phyloP scores from a whole-genome alignment of 139 green algal genomes.

The Chlamydomonas sp. region DNA sequence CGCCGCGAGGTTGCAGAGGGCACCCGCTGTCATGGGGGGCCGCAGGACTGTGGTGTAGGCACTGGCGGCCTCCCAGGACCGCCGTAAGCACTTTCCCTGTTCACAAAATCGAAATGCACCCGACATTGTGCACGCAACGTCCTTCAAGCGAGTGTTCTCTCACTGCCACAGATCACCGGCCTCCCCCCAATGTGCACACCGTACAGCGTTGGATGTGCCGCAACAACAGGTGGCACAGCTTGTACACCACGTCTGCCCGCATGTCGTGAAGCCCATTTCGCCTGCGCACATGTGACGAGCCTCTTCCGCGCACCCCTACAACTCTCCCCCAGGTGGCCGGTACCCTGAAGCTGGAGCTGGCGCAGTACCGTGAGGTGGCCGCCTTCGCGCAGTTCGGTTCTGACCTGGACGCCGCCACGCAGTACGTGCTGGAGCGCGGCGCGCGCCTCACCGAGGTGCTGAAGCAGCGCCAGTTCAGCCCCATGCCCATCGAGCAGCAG shows the following conservation, averaged over 20 bases:
- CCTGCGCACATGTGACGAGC: neutral
- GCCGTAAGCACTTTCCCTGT: too few relatives aligned
- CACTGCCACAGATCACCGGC: too few relatives aligned
- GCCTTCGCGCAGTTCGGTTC: constrained; percentile 94
- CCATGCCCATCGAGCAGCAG: constrained; percentile 89
- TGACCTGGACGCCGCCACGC: constrained; percentile 89
- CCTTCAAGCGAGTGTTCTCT: too few relatives aligned
- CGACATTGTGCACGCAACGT: too few relatives aligned
- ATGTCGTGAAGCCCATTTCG: too few relatives aligned
- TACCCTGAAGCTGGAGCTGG: constrained; percentile 84
- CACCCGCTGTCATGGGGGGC: neutral
- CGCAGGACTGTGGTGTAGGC: neutral
- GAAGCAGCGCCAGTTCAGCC: constrained; percentile 91
- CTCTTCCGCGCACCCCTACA: neutral
- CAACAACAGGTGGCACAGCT: too few relatives aligned
- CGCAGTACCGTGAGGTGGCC: constrained; percentile 91
- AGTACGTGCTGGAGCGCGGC: constrained; percentile 90
- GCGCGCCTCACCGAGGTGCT: constrained; percentile 89
- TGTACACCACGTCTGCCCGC: too few relatives aligned
- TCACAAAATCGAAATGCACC: too few relatives aligned
- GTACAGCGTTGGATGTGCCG: too few relatives aligned
- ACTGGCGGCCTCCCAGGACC: too few relatives aligned
- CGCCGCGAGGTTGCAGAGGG: neutral
- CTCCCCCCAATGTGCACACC: too few relatives aligned
- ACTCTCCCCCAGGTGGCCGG: constrained; percentile 59